These are phyloP conservation scores for Fomes fomentarius DNA, from an alignment of 1,284 basidiomycete genomes.

Conservation along the genomic window DNA sequence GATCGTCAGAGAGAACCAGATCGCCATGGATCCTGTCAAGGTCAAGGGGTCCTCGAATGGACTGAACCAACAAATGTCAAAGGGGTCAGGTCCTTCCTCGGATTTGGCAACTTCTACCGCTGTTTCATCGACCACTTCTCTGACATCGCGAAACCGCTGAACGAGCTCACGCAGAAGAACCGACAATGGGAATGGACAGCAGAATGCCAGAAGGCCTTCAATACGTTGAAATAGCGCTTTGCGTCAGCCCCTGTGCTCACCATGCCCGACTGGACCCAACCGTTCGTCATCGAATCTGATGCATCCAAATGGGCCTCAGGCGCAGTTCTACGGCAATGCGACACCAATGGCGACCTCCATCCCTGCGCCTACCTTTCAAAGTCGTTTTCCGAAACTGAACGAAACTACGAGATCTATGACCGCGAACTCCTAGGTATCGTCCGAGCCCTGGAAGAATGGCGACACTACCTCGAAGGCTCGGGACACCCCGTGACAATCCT, in stretches of 20 bases:
- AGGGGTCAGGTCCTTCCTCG: slow-evolving; percentile 40
- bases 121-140: slow-evolving; percentile 44
- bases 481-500: no score
- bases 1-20: background rate
- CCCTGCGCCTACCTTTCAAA: slow-evolving; percentile 35
- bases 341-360: slow-evolving; percentile 26
- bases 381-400: slow-evolving; percentile 30
- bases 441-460: slow-evolving; percentile 34
- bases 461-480: slow-evolving; percentile 30
- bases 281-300: slow-evolving; percentile 25
- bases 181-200: slow-evolving; percentile 29
- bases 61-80: slow-evolving; percentile 31
- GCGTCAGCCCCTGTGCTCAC: slow-evolving; percentile 24
- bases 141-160: slow-evolving; percentile 33
- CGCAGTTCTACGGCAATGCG: slow-evolving; percentile 12
- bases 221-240: slow-evolving; percentile 31
- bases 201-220: slow-evolving; percentile 31
- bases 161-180: slow-evolving; percentile 29
- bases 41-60: slow-evolving; percentile 39
- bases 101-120: slow-evolving; percentile 47
- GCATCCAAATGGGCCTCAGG: slow-evolving; percentile 19
- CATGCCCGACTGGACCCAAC: slow-evolving; percentile 16
- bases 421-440: slow-evolving; percentile 47
- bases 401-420: slow-evolving; percentile 52
- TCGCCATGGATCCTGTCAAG: slow-evolving; percentile 30